Base-by-base conservation (phyloP, 768 basidiomycete genomes). In the Kwoniella botswanensis region DNA sequence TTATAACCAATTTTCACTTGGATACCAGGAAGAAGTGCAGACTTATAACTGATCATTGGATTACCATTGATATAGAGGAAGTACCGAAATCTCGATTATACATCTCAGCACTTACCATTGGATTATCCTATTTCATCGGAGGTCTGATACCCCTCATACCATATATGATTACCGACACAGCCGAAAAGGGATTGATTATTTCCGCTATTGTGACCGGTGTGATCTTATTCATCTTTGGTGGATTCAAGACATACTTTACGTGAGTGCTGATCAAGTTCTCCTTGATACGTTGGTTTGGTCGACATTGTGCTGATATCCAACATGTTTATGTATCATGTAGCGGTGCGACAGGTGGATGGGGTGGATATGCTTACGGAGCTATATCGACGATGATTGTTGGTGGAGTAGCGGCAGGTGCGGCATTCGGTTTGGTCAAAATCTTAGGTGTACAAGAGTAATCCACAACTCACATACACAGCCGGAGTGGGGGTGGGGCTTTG, bases 81-180 rank as follows among this genome's bases (percentile, higher is more conserved):
- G 88, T 97, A 44, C 92, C 95, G 0, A 89, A 89, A 18, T 86
- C 87, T 22, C 88, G 97, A 29, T 86, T 97, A 73, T 98, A 94
- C 85, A 87, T 90, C 44, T 95, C 93, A 1, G 96, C 96, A 1
- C 87, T 96, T 74, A 98, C 96, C 0, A 98, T 99, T 80, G 97
- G 96, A 71, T 87, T 93, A 79, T 93, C 94, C 13, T 96, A 98
- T 85, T 90, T 95, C 72, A 63, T 96, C 65, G 97, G 97, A 56
- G 97, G 97, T 41, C 86, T 95, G 66, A 92, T 98, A 77, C 97
- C 97, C 0, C 88, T 99, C 44, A 76, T 94, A 11, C 94, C 94
- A 11, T 96, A 97, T 85, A 94, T 98, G 86, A 93, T 94, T 86
- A 88, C 94, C 74, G 83, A 88, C 3, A 83, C 83, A 13, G 94